Conservation (phyloP, 2,329 filamentous ascomycete species). For the Aspergillus sp. region DNA sequence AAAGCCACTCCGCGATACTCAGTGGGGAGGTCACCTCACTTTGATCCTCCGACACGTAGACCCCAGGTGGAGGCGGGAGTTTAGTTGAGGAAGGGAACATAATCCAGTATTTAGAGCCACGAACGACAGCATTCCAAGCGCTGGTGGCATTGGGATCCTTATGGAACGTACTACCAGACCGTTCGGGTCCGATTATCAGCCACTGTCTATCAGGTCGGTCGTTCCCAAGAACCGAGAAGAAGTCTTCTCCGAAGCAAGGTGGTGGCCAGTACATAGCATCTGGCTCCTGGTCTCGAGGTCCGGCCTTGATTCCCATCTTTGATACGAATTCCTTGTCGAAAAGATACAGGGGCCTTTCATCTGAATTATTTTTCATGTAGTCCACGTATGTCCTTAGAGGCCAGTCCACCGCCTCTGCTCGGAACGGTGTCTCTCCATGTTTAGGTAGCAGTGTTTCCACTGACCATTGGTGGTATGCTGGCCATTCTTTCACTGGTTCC, state of each 20-base stretch:
- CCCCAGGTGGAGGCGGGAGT: conserved; percentile 73
- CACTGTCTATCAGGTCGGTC: conserved; percentile 86
- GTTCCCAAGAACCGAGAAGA: conserved; percentile 74
- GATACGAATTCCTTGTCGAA: conserved; percentile 85
- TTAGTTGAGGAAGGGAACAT: conserved; percentile 79
- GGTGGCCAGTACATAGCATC: conserved; percentile 73
- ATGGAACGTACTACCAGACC: conserved; percentile 92
- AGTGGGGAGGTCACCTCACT: conserved; percentile 92
- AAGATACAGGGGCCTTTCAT: conserved; percentile 89
- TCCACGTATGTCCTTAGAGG: conserved; percentile 73
- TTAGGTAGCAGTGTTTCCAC: conserved; percentile 63
- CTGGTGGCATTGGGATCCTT: conserved; percentile 71
- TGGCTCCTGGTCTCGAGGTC: conserved; percentile 39
- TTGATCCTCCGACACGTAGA: conserved; percentile 84
- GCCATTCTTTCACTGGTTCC: conserved; percentile 77
- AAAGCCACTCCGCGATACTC: conserved; percentile 94
- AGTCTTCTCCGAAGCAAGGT: conserved; percentile 79
- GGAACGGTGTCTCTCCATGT: conserved; percentile 69
- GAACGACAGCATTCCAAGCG: conserved; percentile 92
- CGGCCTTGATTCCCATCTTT: conserved; percentile 75
- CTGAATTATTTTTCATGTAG: conserved; percentile 76
- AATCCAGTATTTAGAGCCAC: conserved; percentile 95
- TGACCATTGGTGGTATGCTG: conserved; percentile 72
- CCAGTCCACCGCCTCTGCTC: conserved; percentile 94
- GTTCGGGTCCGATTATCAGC: conserved; percentile 84